Evolutionary conservation across 805 yeast genomes (phyloP), one percentile per base, ranked within the genome.

Genomic region (Blastobotrys terrestris): DNA sequence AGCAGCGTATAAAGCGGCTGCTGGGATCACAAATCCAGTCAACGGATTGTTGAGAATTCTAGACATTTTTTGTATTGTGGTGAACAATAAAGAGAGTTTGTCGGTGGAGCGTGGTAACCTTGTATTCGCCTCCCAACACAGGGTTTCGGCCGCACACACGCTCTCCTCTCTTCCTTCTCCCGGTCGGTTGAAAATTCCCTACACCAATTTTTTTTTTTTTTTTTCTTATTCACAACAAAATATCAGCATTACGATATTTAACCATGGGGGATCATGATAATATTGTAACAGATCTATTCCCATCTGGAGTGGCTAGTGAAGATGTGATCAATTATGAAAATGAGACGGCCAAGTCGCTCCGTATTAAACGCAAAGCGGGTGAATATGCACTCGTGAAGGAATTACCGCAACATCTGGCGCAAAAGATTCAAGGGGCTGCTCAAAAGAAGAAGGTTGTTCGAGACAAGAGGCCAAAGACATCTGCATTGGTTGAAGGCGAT

Each of bases 1-100:
- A 6, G 84, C 85, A 8, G 63, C 56, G 54, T 61, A 67, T 21
- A 67, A 53, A 11, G 85, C 83, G n/a, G 50, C 47, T 13, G 59
- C 60, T 40, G 70, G 70, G 19, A 67, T 42, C 44, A 66, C 63
- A 35, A 66, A 51, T 35, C 67, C 48, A 35, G 46, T 47, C 31
- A 54, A 47, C 13, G 59, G 58, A 18, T 54, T 53, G 51, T 55
- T 22, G 16, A 52, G 35, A 7, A 57, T 40, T 40, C 55, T 31
- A 42, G 58, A 49, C 58, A 56, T 55, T 51, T 41, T 22, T 31
- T 41, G 44, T 31, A 20, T 3, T 20, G 8, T 40, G 48, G 15
- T 18, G 42, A 31, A 43, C 39, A 16, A 31, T 50, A 46, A 39
- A 41, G 16, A n/a, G 35, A 26, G 21, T 45, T 35, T 16, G 49